These are phyloP conservation scores for Ammopiptanthus mongolicus DNA, from an alignment of 306 rosid genomes.

Conservation along the genomic window DNA sequence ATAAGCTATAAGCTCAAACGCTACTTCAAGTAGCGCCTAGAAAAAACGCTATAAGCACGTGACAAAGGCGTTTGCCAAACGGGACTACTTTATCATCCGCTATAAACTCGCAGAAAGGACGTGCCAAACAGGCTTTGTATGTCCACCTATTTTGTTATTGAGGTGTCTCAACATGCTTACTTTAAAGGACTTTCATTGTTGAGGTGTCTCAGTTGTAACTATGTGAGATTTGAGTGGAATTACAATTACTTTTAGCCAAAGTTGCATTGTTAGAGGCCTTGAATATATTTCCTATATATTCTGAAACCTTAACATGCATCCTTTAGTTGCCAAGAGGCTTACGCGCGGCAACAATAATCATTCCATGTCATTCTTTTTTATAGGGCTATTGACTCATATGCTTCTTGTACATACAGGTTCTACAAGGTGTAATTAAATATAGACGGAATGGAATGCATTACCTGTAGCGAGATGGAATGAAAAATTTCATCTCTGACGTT, in stretches of 20 bases:
- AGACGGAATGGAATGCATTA: constrained; percentile 98
- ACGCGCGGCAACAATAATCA: background rate
- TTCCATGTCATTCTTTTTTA: background rate
- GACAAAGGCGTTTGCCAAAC: no score
- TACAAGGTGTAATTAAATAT: constrained; percentile 96
- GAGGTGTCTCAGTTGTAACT: background rate
- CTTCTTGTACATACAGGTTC: constrained; percentile 50
- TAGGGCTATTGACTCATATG: background rate
- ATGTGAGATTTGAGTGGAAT: background rate
- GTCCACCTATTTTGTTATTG: no score
- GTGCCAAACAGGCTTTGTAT: no score
- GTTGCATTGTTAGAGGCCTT: background rate
- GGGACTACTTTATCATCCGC: no score
- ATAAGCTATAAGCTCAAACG: no score
- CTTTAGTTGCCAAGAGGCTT: background rate
- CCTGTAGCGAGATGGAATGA: constrained; percentile 99
- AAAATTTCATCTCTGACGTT: constrained; percentile 92
- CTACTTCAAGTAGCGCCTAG: no score
- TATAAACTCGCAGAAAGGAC: no score
- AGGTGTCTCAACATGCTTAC: background rate
- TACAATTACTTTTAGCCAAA: background rate
- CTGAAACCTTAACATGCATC: background rate
- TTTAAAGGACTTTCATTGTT: background rate
- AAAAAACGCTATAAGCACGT: no score
- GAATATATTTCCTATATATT: background rate